A percentile compares a stretch with the other conserved stretches of the same genome.
Conservation (phyloP, 495 filamentous ascomycete genomes). For the Lophium mytilinum region DNA sequence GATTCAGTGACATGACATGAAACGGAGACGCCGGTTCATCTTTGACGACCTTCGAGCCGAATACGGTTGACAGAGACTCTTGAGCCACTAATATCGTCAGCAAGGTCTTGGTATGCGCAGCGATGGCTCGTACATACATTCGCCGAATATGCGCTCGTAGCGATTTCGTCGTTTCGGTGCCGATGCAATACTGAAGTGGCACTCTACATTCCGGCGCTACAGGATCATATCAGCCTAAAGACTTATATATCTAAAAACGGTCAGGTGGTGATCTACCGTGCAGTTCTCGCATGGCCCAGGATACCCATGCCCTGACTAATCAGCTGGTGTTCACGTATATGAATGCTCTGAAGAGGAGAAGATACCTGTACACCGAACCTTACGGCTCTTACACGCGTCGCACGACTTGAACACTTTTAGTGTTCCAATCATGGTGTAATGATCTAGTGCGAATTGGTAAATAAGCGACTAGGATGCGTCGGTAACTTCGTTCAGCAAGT, state of each 20-base stretch:
- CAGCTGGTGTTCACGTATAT: not conserved
- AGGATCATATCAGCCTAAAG: not conserved
- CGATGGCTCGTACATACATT: not conserved
- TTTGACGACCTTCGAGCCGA: constrained; percentile 8
- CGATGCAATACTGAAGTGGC: constrained; percentile 28
- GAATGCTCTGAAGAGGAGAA: not conserved
- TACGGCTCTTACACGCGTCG: constrained; percentile 30
- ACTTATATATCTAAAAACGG: too few species aligned
- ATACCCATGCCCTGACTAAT: constrained; percentile 12
- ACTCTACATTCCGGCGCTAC: constrained; percentile 22
- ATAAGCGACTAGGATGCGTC: too few species aligned
- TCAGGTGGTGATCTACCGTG: constrained; percentile 13
- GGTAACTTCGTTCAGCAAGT: too few species aligned
- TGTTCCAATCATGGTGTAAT: not conserved
- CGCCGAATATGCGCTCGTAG: not conserved
- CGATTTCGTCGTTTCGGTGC: constrained; percentile 5
- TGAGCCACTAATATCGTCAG: not conserved
- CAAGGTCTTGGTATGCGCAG: not conserved
- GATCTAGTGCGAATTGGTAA: not conserved
- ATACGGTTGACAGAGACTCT: not conserved
- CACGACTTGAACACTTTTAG: constrained; percentile 22
- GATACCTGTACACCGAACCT: constrained; percentile 33
- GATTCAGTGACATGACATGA: not conserved
- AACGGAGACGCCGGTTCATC: not conserved
- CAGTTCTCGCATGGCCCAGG: constrained; percentile 23